A percentile compares a stretch with the other conserved stretches of the same genome.
Evolutionary conservation across 139 green algal species (phyloP).

Genomic region (Mesotaenium endlicherianum): DNA sequence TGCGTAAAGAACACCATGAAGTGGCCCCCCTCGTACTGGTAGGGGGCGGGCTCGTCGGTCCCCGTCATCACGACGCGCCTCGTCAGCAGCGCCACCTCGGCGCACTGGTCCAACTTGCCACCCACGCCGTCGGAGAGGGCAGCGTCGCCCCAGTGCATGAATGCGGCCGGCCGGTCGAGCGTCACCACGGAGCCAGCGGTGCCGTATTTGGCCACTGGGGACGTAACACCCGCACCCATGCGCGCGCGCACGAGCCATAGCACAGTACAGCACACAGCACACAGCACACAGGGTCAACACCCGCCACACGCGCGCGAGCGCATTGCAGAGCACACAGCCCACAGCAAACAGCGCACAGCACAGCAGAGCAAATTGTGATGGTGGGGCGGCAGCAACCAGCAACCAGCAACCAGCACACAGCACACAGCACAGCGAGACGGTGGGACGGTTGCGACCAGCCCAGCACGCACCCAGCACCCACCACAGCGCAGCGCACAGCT

Average conservation of each 20-base stretch:
- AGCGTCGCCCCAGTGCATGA: slow-evolving; percentile 16
- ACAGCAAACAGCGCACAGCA: too few species aligned
- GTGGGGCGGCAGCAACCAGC: too few species aligned
- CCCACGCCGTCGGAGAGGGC: neutral
- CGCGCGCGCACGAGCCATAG: neutral
- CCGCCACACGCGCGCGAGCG: neutral
- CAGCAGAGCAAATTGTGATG: too few species aligned
- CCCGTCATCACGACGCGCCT: slow-evolving; percentile 16
- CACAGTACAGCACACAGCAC: neutral
- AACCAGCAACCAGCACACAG: too few species aligned
- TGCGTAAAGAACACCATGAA: slow-evolving; percentile 43
- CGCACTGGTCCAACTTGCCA: slow-evolving; percentile 6
- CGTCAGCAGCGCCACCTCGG: slow-evolving; percentile 31
- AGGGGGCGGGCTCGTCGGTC: slow-evolving; percentile 1
- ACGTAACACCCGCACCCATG: neutral
- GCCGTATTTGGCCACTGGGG: neutral
- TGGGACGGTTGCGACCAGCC: too few species aligned
- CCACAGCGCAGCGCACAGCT: too few species aligned
- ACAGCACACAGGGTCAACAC: neutral
- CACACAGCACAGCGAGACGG: too few species aligned
- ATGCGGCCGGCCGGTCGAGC: neutral
- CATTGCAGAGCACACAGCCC: too few species aligned
- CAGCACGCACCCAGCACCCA: too few species aligned
- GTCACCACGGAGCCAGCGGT: neutral
- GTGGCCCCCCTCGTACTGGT: slow-evolving; percentile 33